Evolutionary conservation across 2,329 filamentous ascomycete species (phyloP).

Genomic region (Trichoderma simmonsii): DNA sequence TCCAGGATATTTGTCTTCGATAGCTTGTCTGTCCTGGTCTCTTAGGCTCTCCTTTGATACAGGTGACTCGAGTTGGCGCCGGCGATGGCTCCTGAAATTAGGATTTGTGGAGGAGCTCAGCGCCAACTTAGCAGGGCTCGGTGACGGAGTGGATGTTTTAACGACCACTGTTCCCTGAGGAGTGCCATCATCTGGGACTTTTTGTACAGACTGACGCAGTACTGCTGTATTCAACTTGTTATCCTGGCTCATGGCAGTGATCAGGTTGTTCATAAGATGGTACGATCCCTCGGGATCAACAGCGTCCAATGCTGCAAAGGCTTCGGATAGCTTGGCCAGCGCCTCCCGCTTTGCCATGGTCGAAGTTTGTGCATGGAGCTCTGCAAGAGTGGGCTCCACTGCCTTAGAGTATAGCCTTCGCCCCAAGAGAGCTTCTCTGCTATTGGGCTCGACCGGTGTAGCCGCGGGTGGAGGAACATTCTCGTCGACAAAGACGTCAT

Average conservation of each 20-base stretch:
- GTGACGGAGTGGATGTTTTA: constrained; percentile 47
- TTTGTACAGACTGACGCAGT: constrained; percentile 40
- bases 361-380: constrained; percentile 78
- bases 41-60: constrained; percentile 43
- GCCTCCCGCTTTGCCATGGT: constrained; percentile 71
- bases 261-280: constrained; percentile 73
- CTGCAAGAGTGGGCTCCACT: constrained; percentile 78
- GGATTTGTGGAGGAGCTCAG: constrained; percentile 80
- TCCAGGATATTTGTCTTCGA: constrained; percentile 55
- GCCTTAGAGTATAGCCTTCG: constrained; percentile 77
- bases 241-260: constrained; percentile 70
- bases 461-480: constrained; percentile 55
- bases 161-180: constrained; percentile 57
- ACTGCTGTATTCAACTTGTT: constrained; percentile 58
- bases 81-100: constrained; percentile 74
- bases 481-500: constrained; percentile 54
- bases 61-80: constrained; percentile 53
- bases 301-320: constrained; percentile 79
- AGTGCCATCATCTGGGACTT: constrained; percentile 42
- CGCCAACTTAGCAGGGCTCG: constrained; percentile 62
- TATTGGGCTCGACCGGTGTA: constrained; percentile 53
- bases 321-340: constrained; percentile 77
- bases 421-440: constrained; percentile 81
- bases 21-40: constrained; percentile 48
- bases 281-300: constrained; percentile 89